Percentiles rank a stretch among this genome's conserved stretches.
Conservation (phyloP, 2,329 filamentous ascomycete species). For the Penicillium sp. region DNA sequence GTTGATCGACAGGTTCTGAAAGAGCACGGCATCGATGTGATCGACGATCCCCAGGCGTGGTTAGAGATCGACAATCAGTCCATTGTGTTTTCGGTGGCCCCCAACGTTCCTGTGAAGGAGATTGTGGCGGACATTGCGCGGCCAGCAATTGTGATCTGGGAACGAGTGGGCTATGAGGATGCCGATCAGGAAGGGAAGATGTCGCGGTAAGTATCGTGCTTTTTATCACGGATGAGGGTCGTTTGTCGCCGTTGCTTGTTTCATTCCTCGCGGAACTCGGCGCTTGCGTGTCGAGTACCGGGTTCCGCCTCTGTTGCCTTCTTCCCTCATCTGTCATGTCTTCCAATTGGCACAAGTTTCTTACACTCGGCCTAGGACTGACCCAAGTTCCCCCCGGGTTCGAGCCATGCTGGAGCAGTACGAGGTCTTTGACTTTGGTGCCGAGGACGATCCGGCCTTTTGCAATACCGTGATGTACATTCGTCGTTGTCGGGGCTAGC, state of each 20-base stretch:
- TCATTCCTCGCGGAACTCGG: no score
- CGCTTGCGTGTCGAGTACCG: no score
- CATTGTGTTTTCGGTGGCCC: constrained; percentile 28
- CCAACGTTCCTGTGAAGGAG: constrained; percentile 31
- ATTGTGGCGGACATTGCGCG: constrained; percentile 35
- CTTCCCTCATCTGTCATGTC: no score
- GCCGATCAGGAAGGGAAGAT: constrained; percentile 3
- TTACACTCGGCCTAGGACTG: constrained; percentile 5
- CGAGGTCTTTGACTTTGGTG: constrained; percentile 11
- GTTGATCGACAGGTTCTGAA: constrained; percentile 13
- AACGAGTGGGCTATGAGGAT: constrained; percentile 7
- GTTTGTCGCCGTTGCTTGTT: no score
- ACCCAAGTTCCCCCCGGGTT: constrained; percentile 11
- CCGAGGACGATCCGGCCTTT: constrained; percentile 2
- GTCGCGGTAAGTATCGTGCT: constrained; percentile 2
- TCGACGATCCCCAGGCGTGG: constrained; percentile 29
- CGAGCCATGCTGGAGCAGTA: constrained; percentile 13
- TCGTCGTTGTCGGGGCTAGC: constrained; percentile 5
- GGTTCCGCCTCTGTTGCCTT: no score
- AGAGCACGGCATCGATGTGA: constrained; percentile 11
- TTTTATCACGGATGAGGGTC: neutral
- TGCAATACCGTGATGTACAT: constrained; percentile 10
- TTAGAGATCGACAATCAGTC: constrained; percentile 31
- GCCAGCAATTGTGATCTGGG: constrained; percentile 24
- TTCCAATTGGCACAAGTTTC: no score